Conservation (phyloP, 441 rosid genomes). For the Biscutella auriculata region DNA sequence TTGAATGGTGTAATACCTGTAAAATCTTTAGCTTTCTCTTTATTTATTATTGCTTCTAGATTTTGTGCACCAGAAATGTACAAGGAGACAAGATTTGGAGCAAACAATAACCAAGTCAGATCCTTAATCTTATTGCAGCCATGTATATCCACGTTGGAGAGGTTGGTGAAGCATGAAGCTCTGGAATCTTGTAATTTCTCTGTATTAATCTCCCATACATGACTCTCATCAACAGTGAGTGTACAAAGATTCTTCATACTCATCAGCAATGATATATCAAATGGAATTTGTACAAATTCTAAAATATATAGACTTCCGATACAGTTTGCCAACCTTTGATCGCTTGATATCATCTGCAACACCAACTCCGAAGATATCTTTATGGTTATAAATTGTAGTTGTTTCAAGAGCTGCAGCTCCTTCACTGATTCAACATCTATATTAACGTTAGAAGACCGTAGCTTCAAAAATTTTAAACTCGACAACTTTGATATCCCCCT, state of each 20-base stretch:
- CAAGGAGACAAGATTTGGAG: constrained; percentile 1
- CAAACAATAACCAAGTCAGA: constrained; percentile 20
- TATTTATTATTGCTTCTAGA: constrained; percentile 3
- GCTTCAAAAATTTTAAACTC: constrained; percentile 3
- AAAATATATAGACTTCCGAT: fast-evolving
- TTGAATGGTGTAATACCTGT: constrained; percentile 4
- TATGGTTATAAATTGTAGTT: neutral
- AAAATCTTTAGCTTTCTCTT: neutral
- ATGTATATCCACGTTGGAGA: fast-evolving
- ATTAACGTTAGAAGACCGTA: neutral
- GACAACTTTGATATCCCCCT: constrained; percentile 14
- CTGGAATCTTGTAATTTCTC: too few relatives aligned
- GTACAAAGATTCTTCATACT: neutral
- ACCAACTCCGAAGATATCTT: neutral
- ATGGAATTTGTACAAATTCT: neutral
- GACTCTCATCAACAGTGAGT: fast-evolving
- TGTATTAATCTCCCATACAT: neutral
- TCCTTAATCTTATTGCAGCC: neutral
- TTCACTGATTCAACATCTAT: neutral
- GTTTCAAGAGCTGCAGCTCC: constrained; percentile 2
- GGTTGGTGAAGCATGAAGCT: neutral
- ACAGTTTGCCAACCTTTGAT: neutral
- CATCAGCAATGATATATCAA: neutral
- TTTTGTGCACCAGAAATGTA: neutral
- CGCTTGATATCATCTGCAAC: neutral